Base-by-base conservation (phyloP, 805 yeast species). In the Kurtzmaniella fragi region DNA sequence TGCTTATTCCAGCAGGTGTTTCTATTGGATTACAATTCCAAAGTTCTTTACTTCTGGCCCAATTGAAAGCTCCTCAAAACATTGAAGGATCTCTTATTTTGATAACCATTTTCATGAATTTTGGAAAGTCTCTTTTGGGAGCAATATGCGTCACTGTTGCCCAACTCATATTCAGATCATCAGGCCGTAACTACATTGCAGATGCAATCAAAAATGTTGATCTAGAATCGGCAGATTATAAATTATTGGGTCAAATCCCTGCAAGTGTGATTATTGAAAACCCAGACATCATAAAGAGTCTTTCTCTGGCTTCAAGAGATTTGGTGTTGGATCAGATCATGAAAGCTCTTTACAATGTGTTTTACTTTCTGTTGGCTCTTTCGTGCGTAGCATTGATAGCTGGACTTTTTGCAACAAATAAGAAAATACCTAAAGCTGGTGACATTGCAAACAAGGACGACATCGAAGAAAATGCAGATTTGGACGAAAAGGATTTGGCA, bases 291-390 rank as follows among this genome's bases (percentile, higher is more conserved):
- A 55, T 66, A 14, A 49, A 57, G 32, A 15, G 16, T 13, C 47
- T 67, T 11, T 61, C 68, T 1, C 34, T 42, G 3, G 38, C 42
- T 1, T 46, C 60, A 3, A 47, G 49, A 25, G 46, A 48, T 3
- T 33, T 53, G 31, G 50, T 62, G 2, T 40, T 61, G 27, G 53
- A 58, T 38, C 59, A 57, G 29, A 46, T 71, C 27, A 63, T 72
- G 71, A 46, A 46, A 8, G 55, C 70, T 8, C 52, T 75, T 28
- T 53, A 56, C 33, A 64, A 66, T 43, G 68, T 66, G 1, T 73
- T 64, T 42, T 70, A 63, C 52, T 53, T 67, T 37, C 54, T 61
- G 12, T 42, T 73, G 13, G 78, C 65, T 0, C 50, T 66, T 12
- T 53, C 70, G 1, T 44, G 53, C 8, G 28, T 61, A 11, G 48